phyloP scores from a whole-genome alignment of 208 protist species.

The Wallacemonas sp. region DNA sequence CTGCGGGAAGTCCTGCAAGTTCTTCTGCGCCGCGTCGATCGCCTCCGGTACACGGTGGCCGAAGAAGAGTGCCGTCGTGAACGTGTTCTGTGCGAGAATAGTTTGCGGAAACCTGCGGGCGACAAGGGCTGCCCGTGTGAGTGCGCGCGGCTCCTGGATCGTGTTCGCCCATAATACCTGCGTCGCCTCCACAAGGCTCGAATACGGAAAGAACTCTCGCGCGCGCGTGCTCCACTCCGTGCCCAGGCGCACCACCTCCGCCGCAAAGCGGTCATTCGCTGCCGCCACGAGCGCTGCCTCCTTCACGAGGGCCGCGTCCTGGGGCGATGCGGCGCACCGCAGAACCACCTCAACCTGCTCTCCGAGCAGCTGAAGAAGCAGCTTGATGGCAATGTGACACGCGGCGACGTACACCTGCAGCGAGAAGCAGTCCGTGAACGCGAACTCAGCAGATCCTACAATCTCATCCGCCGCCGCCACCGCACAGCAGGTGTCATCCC shows the following conservation, averaged over 20 bases:
- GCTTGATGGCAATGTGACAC: constrained; percentile 34
- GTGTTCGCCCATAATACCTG: constrained; percentile 28
- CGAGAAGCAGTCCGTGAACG: constrained; percentile 72
- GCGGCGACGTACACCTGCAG: constrained; percentile 60
- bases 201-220: constrained; percentile 57
- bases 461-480: constrained; percentile 76
- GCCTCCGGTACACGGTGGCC: constrained; percentile 71
- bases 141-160: constrained; percentile 31
- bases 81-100: constrained; percentile 57
- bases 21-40: constrained; percentile 53
- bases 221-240: constrained; percentile 41
- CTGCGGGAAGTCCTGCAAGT: constrained; percentile 74
- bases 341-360: constrained; percentile 21
- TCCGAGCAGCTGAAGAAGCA: constrained; percentile 36
- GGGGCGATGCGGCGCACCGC: constrained; percentile 1
- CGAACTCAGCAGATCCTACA: constrained; percentile 64
- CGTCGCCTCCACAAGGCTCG: constrained; percentile 37
- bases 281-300: constrained; percentile 21
- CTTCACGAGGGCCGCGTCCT: constrained; percentile 7
- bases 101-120: constrained; percentile 60
- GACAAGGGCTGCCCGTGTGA: constrained; percentile 49
- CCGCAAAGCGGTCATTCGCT: constrained; percentile 32
- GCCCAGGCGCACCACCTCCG: constrained; percentile 46
- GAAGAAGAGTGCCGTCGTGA: constrained; percentile 66
- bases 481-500: constrained; percentile 61